Base-by-base conservation (phyloP, 2,329 filamentous ascomycete genomes). In the Coleophoma crateriformis region DNA sequence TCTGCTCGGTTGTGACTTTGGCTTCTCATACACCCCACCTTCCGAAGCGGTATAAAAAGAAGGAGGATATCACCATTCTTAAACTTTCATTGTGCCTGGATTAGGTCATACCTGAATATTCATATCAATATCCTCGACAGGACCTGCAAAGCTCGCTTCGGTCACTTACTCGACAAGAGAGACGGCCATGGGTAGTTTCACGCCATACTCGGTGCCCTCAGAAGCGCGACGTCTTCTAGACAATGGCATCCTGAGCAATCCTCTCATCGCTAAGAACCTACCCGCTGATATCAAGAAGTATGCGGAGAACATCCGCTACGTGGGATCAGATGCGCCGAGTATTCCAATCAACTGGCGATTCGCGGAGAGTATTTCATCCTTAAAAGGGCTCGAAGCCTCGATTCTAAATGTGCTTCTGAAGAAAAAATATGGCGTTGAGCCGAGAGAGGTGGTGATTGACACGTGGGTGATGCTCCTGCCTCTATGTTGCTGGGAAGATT, bases 271-370 rank as follows among this genome's bases (percentile, higher is more conserved):
- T 8, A 62, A 65, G 15, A 57, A 61, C 15, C 52, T 72, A 2
- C 72, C 70, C 1, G 27, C 49, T 20, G 68, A 68, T 11, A 62
- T 68, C 39, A 50, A 62, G 46, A 61, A 67, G 56, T 66, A 66
- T 45, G 66, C 62, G 7, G 61, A 58, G 20, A 53, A 51, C 13
- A 65, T 75, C 39, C 61, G 55, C 0, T 78, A 76, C 49, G 66
- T 69, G 20, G 76, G 76, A 4, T 64, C 57, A 14, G 57, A 66
- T 20, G 59, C 61, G 27, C 76, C 76, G 0, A 72, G 65, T 41
- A 68, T 79, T 10, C 75, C 76, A 0, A 74, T 81, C 59, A 78
- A 77, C 46, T 81, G 78, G 77, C 68, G 76, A 2, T 77, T 79
- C 46, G 75, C 77, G 2, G 77, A 80, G 58, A 77, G 74, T 43